A percentile compares a stretch with the other conserved stretches of the same genome.
Evolutionary conservation across 2,329 filamentous ascomycete genomes (phyloP).

Genomic region (Ceratocystiopsis sp.): DNA sequence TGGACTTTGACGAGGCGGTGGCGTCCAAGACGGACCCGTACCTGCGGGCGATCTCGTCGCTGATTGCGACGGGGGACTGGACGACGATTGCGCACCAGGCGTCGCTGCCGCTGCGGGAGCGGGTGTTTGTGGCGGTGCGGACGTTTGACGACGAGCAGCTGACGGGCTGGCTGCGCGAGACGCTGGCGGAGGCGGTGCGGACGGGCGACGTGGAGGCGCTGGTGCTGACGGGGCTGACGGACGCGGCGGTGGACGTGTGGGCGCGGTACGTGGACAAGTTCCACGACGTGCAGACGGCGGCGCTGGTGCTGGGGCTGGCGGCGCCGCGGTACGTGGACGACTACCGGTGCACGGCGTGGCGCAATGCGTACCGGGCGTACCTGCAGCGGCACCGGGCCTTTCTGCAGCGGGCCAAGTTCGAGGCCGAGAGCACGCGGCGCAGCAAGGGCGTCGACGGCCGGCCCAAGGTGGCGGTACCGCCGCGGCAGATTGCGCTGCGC

Average conservation of each 20-base stretch:
- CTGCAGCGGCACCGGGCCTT: conserved; percentile 58
- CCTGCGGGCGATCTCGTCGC: conserved; percentile 60
- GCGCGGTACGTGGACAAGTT: conserved; percentile 61
- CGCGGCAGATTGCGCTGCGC: conserved; percentile 54
- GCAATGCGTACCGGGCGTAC: conserved; percentile 52
- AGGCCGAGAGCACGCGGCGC: conserved; percentile 56
- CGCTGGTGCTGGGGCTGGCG: conserved; percentile 56
- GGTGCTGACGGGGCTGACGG: conserved; percentile 60
- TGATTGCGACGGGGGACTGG: conserved; percentile 66
- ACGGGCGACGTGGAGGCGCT: conserved; percentile 63
- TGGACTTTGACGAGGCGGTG: conserved; percentile 41
- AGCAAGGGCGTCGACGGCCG: conserved; percentile 35
- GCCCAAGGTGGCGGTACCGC: conserved; percentile 46
- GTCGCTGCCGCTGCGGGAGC: conserved; percentile 57
- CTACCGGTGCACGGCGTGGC: conserved; percentile 57
- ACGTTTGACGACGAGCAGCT: conserved; percentile 46
- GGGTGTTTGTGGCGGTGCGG: conserved; percentile 55
- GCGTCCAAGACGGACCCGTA: conserved; percentile 58
- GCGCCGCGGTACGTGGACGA: conserved; percentile 64
- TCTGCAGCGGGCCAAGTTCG: conserved; percentile 59
- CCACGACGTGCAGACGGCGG: conserved; percentile 63
- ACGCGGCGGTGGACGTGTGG: conserved; percentile 55
- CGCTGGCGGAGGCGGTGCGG: conserved; percentile 41
- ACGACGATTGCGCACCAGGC: conserved; percentile 52
- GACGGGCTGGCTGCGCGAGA: conserved; percentile 49